phyloP scores from a whole-genome alignment of 805 yeast genomes.

The Candida schatavii region DNA sequence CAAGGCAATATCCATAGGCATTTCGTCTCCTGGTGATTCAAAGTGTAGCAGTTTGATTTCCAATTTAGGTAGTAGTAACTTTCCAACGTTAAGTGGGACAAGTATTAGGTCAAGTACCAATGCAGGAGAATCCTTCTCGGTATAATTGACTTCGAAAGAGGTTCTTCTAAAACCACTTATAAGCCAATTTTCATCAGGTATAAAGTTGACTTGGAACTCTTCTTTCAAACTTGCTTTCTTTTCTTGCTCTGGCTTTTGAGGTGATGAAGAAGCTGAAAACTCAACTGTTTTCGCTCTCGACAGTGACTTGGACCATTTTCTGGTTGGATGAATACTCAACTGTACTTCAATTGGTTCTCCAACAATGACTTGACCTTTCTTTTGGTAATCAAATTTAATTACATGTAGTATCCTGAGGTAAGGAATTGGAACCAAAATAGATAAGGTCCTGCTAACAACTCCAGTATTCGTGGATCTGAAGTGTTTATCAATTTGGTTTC shows the following conservation, averaged over 20 bases:
- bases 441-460: conserved; percentile 20
- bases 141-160: conserved; percentile 38
- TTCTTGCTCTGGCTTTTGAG: conserved; percentile 5
- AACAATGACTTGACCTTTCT: conserved; percentile 46
- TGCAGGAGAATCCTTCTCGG: conserved; percentile 8
- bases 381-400: conserved; percentile 44
- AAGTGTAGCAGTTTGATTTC: conserved; percentile 30
- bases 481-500: not conserved
- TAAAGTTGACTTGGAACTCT: conserved; percentile 45
- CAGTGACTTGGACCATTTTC: conserved; percentile 39
- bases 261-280: conserved; percentile 25
- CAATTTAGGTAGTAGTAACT: conserved; percentile 62
- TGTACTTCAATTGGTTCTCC: conserved; percentile 59
- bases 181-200: conserved; percentile 71
- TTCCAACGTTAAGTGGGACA: conserved; percentile 77
- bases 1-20: conserved; percentile 57
- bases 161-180: conserved; percentile 68
- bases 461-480: not conserved
- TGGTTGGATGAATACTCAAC: conserved; percentile 42
- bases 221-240: conserved; percentile 7
- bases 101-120: conserved; percentile 42
- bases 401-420: conserved; percentile 57
- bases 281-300: conserved; percentile 8
- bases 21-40: conserved; percentile 7
- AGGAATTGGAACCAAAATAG: conserved; percentile 63